Conservation (phyloP, 2,329 filamentous ascomycete genomes). For the Diaporthe sp. region DNA sequence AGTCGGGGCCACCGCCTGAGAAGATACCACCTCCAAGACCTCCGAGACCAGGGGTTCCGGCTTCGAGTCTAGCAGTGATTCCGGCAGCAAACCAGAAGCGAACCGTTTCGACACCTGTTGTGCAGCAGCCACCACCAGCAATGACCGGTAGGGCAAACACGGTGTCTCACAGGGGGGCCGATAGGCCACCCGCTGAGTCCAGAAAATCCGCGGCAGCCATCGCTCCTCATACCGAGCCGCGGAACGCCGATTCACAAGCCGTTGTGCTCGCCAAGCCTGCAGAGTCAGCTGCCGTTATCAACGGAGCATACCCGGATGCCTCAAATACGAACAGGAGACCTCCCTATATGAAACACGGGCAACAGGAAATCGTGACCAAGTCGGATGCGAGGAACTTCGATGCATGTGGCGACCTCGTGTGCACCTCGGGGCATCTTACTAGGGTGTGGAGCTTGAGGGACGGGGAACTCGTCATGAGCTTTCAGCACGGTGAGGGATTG, state of each 20-base stretch:
- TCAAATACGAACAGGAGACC: slow-evolving; percentile 88
- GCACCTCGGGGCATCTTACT: slow-evolving; percentile 88
- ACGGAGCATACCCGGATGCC: slow-evolving; percentile 83
- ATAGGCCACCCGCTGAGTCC: slow-evolving; percentile 55
- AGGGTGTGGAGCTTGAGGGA: slow-evolving; percentile 89
- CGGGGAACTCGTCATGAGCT: slow-evolving; percentile 84
- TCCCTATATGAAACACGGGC: slow-evolving; percentile 79
- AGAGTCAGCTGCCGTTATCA: slow-evolving; percentile 62
- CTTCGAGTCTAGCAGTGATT: slow-evolving; percentile 22
- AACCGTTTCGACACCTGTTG: slow-evolving; percentile 61
- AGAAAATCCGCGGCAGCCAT: slow-evolving; percentile 46
- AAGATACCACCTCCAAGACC: slow-evolving; percentile 61
- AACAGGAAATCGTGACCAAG: slow-evolving; percentile 83
- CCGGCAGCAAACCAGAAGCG: slow-evolving; percentile 54
- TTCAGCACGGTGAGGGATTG: slow-evolving; percentile 87
- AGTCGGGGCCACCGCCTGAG: slow-evolving; percentile 47
- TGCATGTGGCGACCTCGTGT: slow-evolving; percentile 88
- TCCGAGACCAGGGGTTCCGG: slow-evolving; percentile 51
- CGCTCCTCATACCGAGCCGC: slow-evolving; percentile 26
- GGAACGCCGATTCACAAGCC: slow-evolving; percentile 25
- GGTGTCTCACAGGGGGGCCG: slow-evolving; percentile 59
- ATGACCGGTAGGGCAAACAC: slow-evolving; percentile 65
- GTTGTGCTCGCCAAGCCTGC: slow-evolving; percentile 42
- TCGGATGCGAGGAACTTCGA: slow-evolving; percentile 91
- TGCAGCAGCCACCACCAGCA: slow-evolving; percentile 58